Percentiles rank a stretch among this genome's conserved stretches.
Evolutionary conservation across 2,329 filamentous ascomycete species (phyloP).

Genomic region (Fusarium citri): DNA sequence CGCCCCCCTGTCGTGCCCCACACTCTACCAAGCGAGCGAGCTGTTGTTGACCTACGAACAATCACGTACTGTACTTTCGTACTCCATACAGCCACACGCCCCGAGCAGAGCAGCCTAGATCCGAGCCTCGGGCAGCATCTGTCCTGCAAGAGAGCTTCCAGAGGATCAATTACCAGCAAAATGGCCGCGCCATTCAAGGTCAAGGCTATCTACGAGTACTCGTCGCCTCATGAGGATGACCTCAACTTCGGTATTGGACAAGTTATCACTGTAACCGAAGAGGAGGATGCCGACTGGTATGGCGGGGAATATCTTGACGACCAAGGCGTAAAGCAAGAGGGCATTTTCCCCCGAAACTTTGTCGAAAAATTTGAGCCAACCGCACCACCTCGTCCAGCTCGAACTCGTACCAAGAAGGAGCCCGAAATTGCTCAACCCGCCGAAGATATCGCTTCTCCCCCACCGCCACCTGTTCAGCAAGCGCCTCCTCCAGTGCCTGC

Average conservation of each 20-base stretch:
- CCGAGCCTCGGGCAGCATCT: slow-evolving; percentile 46
- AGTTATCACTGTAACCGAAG: slow-evolving; percentile 91
- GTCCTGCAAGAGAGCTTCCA: slow-evolving; percentile 45
- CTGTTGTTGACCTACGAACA: slow-evolving; percentile 43
- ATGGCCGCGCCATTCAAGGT: slow-evolving; percentile 91
- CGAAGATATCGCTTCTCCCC: slow-evolving; percentile 52
- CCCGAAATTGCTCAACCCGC: slow-evolving; percentile 51
- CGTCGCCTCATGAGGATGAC: slow-evolving; percentile 93
- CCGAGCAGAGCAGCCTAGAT: slow-evolving; percentile 45
- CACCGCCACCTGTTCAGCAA: slow-evolving; percentile 49
- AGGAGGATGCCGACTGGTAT: slow-evolving; percentile 96
- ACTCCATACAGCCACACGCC: slow-evolving; percentile 43
- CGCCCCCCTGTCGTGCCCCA: slow-evolving; percentile 48
- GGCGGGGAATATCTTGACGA: slow-evolving; percentile 86
- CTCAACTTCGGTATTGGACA: slow-evolving; percentile 87
- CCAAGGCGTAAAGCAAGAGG: slow-evolving; percentile 78
- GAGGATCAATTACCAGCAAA: slow-evolving; percentile 51
- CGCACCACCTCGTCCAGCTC: slow-evolving; percentile 85
- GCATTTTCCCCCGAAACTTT: slow-evolving; percentile 96
- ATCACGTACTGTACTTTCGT: slow-evolving; percentile 35
- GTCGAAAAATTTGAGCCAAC: slow-evolving; percentile 95
- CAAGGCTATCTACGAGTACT: slow-evolving; percentile 95
- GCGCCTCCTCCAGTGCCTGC: slow-evolving; percentile 49
- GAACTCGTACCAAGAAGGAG: slow-evolving; percentile 75
- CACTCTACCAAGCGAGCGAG: slow-evolving; percentile 44